Evolutionary conservation across 192 early-diverging fungal genomes (phyloP), one percentile per base, ranked within the genome.

Genomic region (Coemansia sp.): DNA sequence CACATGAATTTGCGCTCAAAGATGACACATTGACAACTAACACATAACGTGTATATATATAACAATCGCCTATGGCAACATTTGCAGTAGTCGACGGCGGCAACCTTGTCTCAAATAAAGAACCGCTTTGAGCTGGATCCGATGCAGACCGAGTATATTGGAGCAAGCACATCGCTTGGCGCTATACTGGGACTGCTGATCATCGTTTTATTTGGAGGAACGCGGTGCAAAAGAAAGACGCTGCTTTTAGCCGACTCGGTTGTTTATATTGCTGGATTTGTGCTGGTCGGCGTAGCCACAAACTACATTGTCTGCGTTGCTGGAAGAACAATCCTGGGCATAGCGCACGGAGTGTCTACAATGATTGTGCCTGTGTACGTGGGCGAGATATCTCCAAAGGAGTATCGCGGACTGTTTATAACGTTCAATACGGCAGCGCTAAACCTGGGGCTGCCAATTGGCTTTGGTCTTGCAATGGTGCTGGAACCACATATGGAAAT

Each of bases 311-410:
- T 61, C 20, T 72, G 54, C 41, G 57, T 72, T 22, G 42, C 50
- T 9, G 69, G 69, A 11, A 45, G 69, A 33, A 36, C 53, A n/a
- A 29, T 57, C 10, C 40, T 65, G 57, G 69, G 69, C 14, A 36
- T 72, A 25, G 69, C 62, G 4, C 58, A 61, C 27, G 69, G 69
- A 31, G 45, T 72, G 19, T 55, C 69, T 0, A 61, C 63, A 23
- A 72, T 65, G 63, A 64, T 72, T 44, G 62, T 63, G 19, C 69
- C 69, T 0, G 69, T 72, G 10, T 72, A 59, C 38, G 50, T 72
- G 14, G 69, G 69, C 29, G 69, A 72, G 50, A 25, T 72, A n/a
- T 65, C 69, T 14, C 69, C 69, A 30, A 72, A 72, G 23, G 69
- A 65, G 38, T 37, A 57, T 8, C 69, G 69, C 30, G 69, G 69